phyloP scores from a whole-genome alignment of 495 filamentous ascomycete genomes.

The Trichoderma orchidacearum region DNA sequence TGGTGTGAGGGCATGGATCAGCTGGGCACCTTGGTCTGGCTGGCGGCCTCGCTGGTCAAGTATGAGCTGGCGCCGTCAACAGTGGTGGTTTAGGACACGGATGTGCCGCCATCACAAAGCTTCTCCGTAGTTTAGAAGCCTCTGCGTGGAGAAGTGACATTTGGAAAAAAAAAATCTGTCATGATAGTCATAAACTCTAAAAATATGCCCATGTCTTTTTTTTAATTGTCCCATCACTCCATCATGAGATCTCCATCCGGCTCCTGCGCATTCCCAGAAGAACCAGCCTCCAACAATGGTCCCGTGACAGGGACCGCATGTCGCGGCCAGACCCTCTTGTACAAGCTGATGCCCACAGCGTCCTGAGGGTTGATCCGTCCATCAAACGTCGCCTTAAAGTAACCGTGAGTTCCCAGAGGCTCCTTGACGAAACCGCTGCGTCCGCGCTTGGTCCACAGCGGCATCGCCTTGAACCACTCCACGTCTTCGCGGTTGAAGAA shows the following conservation, averaged over 20 bases:
- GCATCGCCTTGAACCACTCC: constrained; percentile 90
- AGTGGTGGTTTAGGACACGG: background rate
- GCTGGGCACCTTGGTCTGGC: background rate
- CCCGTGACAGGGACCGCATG: constrained; percentile 40
- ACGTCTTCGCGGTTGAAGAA: constrained; percentile 96
- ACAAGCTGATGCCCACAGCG: constrained; percentile 79
- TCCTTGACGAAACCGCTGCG: constrained; percentile 86
- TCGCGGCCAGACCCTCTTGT: constrained; percentile 85
- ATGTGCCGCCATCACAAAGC: too few relatives aligned
- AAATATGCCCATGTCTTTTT: constrained; percentile 1
- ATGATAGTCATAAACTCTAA: constrained; percentile 8
- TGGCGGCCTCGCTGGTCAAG: background rate
- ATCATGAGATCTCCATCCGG: constrained; percentile 6
- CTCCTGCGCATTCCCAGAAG: background rate
- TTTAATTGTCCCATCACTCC: background rate
- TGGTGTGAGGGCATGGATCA: background rate
- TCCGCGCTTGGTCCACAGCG: constrained; percentile 85
- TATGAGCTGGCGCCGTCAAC: background rate
- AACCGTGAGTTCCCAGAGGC: constrained; percentile 87
- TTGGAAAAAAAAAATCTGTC: background rate
- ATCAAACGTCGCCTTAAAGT: constrained; percentile 98
- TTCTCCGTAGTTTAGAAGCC: too few relatives aligned
- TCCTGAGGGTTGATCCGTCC: constrained; percentile 90
- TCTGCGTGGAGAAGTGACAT: background rate
- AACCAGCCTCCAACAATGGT: constrained; percentile 17